phyloP scores from a whole-genome alignment of 129 eudicot species.

The Helianthus tuberosus region DNA sequence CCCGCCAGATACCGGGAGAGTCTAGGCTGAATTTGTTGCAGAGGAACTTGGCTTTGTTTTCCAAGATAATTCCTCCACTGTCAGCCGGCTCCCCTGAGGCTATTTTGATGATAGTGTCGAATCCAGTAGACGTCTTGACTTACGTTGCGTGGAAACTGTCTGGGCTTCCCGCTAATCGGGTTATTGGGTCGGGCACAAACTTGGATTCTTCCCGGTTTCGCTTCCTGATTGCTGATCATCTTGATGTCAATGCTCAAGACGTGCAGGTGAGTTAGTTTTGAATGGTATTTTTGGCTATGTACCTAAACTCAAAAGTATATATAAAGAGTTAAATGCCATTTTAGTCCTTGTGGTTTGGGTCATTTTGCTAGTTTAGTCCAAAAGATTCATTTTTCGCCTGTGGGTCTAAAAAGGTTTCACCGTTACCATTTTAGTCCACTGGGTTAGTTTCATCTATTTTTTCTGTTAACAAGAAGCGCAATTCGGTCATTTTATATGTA shows the following conservation, averaged over 20 bases:
- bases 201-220: constrained; percentile 91
- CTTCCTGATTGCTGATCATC: constrained; percentile 91
- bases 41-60: constrained; percentile 63
- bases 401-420: too few species aligned
- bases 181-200: constrained; percentile 93
- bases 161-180: constrained; percentile 85
- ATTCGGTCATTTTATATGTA: too few species aligned
- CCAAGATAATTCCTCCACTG: constrained; percentile 67
- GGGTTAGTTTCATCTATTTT: too few species aligned
- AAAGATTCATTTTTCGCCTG: too few species aligned
- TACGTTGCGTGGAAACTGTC: constrained; percentile 93
- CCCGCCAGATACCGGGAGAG: constrained; percentile 82
- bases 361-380: too few species aligned
- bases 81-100: constrained; percentile 66
- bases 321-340: constrained; percentile 11
- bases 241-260: constrained; percentile 94
- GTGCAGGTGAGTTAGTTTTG: constrained; percentile 55
- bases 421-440: too few species aligned
- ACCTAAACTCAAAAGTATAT: too few species aligned
- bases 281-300: too few species aligned
- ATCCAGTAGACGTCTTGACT: constrained; percentile 93
- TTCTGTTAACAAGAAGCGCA: too few species aligned
- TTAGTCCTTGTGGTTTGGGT: too few species aligned
- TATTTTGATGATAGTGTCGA: constrained; percentile 71
- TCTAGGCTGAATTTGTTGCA: constrained; percentile 77